phyloP scores from a whole-genome alignment of 345 rosid species.

The Cardamine occulta region DNA sequence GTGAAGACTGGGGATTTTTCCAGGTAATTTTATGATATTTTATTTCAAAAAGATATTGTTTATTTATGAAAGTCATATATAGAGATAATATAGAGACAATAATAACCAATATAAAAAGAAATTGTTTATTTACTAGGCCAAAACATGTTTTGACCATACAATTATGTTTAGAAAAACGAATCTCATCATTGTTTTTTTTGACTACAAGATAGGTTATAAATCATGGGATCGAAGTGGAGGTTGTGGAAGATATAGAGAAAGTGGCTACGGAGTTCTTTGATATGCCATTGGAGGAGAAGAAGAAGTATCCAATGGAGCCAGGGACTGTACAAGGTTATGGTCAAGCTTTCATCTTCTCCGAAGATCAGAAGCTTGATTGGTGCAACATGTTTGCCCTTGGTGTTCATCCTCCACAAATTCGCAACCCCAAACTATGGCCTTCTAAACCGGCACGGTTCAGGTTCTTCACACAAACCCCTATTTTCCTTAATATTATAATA shows the following conservation, averaged over 20 bases:
- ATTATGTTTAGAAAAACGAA: not conserved
- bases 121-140: not conserved
- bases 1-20: constrained; percentile 94
- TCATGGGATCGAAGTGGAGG: constrained; percentile 67
- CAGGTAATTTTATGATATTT: constrained; percentile 55
- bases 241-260: constrained; percentile 68
- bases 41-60: not conserved
- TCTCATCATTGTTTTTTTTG: constrained; percentile 12
- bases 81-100: not conserved
- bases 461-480: constrained; percentile 39
- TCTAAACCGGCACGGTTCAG: constrained; percentile 68
- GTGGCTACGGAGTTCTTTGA: constrained; percentile 76
- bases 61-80: not conserved
- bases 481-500: not conserved
- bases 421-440: constrained; percentile 88
- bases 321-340: constrained; percentile 97
- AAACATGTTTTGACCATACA: constrained; percentile 2
- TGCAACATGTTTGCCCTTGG: constrained; percentile 98
- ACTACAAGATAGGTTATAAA: constrained; percentile 60
- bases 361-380: constrained; percentile 96
- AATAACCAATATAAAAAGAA: too few relatives aligned
- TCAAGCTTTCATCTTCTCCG: constrained; percentile 92
- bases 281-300: constrained; percentile 83
- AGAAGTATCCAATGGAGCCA: constrained; percentile 82
- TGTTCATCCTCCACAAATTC: constrained; percentile 67